Conservation (phyloP, 2,329 filamentous ascomycete genomes). For the Malbranchea zuffiana region DNA sequence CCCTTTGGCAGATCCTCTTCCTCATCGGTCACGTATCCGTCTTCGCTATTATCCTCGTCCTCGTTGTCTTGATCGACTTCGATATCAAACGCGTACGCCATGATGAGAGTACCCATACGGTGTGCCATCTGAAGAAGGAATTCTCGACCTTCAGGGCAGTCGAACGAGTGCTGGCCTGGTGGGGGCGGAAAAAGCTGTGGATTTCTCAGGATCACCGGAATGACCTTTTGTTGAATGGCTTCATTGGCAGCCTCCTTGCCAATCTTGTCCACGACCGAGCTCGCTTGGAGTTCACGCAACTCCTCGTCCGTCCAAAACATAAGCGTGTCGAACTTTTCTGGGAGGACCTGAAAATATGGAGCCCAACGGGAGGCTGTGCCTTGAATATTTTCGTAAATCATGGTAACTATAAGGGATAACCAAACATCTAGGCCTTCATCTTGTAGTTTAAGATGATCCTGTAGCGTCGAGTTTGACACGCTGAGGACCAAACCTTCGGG, state of each 20-base stretch:
- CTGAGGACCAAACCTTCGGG: conserved; percentile 62
- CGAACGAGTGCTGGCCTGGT: conserved; percentile 31
- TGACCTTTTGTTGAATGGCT: conserved; percentile 50
- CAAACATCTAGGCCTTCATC: conserved; percentile 42
- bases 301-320: conserved; percentile 79
- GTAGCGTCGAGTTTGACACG: conserved; percentile 59
- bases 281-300: conserved; percentile 62
- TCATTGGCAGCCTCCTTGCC: conserved; percentile 61
- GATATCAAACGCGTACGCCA: conserved; percentile 87
- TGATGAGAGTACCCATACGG: conserved; percentile 75
- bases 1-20: conserved; percentile 61
- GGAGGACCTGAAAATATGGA: conserved; percentile 66
- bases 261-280: conserved; percentile 64
- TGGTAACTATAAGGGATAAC: conserved; percentile 58
- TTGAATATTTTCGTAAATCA: conserved; percentile 63
- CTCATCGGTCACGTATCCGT: conserved; percentile 48
- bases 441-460: conserved; percentile 45
- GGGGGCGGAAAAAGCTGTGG: conserved; percentile 32
- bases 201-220: conserved; percentile 41
- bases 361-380: conserved; percentile 58
- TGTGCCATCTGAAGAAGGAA: conserved; percentile 53
- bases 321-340: conserved; percentile 62
- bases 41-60: conserved; percentile 41
- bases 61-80: conserved; percentile 48
- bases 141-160: conserved; percentile 32